These are phyloP conservation scores for Reutealis trisperma DNA, from an alignment of 345 rosid species.

Conservation along the genomic window DNA sequence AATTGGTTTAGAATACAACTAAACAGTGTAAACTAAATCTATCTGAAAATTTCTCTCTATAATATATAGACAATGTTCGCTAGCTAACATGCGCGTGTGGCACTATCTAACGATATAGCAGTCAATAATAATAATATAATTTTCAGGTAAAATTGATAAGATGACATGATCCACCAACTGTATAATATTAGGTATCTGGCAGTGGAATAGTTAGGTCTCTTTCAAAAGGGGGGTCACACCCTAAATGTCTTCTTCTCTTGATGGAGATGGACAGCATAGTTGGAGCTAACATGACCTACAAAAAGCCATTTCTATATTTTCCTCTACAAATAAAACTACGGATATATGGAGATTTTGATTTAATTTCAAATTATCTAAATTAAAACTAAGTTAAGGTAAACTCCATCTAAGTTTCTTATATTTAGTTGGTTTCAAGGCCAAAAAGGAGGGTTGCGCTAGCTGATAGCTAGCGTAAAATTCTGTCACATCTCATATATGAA, in stretches of 20 bases:
- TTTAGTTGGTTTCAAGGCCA: too few relatives aligned
- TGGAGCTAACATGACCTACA: not conserved
- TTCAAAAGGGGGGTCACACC: slow-evolving; percentile 4
- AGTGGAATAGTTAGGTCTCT: slow-evolving; percentile 18
- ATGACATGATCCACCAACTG: slow-evolving; percentile 9
- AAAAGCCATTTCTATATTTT: not conserved
- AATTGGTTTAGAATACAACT: too few relatives aligned
- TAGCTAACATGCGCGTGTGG: not conserved
- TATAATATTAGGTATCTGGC: slow-evolving; percentile 15
- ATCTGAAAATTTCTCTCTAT: not conserved
- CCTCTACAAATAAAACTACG: not conserved
- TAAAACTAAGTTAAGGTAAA: too few relatives aligned
- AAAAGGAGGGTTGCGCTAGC: too few relatives aligned
- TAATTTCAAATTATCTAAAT: too few relatives aligned
- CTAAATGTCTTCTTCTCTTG: not conserved
- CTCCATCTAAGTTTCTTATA: too few relatives aligned
- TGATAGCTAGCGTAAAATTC: too few relatives aligned
- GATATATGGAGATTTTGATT: too few relatives aligned
- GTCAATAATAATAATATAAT: not conserved
- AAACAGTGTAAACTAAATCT: too few relatives aligned
- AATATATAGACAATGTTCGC: not conserved
- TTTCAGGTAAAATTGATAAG: slow-evolving; percentile 18
- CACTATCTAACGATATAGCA: not conserved
- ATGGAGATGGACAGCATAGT: not conserved
- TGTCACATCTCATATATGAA: too few relatives aligned